A percentile compares a stretch with the other conserved stretches of the same genome.
These are phyloP conservation scores for Vachellia pachyceras DNA, from an alignment of 306 rosid genomes.

Conservation along the genomic window DNA sequence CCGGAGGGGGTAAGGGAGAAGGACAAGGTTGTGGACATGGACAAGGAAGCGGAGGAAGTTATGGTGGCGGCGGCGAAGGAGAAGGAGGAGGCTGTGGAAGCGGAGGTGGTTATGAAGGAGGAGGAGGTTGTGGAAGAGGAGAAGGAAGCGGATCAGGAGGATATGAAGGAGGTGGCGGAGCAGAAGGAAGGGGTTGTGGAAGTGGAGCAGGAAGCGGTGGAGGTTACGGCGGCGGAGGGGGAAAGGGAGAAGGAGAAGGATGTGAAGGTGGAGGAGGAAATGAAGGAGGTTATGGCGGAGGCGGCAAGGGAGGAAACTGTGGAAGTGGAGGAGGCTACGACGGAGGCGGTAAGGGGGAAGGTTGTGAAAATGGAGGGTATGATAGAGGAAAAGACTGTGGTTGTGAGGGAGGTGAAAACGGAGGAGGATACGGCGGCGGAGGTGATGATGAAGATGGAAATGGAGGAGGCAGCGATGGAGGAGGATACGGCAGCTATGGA, in stretches of 20 bases:
- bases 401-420: background rate
- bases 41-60: background rate
- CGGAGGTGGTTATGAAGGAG: background rate
- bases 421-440: background rate
- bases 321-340: background rate
- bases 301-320: background rate
- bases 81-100: too few relatives aligned
- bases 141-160: too few relatives aligned
- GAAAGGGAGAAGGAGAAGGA: constrained; percentile 31
- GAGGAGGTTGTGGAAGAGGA: background rate
- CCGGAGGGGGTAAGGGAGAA: background rate
- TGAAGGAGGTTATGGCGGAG: too few relatives aligned
- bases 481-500: background rate
- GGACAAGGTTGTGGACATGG: background rate
- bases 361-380: background rate
- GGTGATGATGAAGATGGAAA: background rate
- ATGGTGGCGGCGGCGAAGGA: background rate
- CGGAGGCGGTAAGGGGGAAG: background rate
- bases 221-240: background rate
- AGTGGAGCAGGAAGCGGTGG: too few relatives aligned
- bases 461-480: background rate
- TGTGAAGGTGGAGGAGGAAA: too few relatives aligned
- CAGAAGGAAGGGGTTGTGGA: too few relatives aligned
- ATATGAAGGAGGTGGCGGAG: too few relatives aligned
- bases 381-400: background rate